Evolutionary conservation across 1,284 basidiomycete genomes (phyloP), one percentile per base, ranked within the genome.

Genomic region (Bondarzewia mesenterica): DNA sequence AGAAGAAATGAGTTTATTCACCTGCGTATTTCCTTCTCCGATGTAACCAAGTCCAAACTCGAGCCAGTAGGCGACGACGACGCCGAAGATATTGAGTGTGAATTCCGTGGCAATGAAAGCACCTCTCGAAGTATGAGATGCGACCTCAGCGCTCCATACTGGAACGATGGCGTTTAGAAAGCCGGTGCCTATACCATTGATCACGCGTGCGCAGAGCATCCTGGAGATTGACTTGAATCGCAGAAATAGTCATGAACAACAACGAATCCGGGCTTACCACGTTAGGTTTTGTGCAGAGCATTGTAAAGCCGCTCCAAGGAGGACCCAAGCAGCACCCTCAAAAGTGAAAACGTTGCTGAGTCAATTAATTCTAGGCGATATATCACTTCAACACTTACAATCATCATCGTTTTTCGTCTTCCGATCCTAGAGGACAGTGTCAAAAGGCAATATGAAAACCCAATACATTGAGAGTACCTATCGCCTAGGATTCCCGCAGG

Each of bases 11-110:
- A 12, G 10, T 18, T 18, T 7, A n/a, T n/a, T 16, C 23, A 72
- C 58, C 48, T 67, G 62, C 14, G 64, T 63, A 22, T 56, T 59
- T 22, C 74, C 74, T 51, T 75, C 71, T 18, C 68, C 71, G 26
- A 75, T 59, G 51, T 73, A 77, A 14, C 70, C 67, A 2, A 76
- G 64, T 2, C 70, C 73, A 55, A 76, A 78, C 54, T 75, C 71
- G 7, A 77, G 63, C 75, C 74, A 78, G 52, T 77, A 77, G 6
- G 75, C 75, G 39, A 76, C 65, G 21, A 74, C 74, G 25, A 78
- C 74, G 29, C 75, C 75, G 42, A 76, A 71, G 49, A 75, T 76
- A 51, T 77, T 77, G 44, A 65, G 56, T 10, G 64, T 68, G 55
- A 67, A 67, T 44, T 67, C 64, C 55, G 59, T 60, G 4, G 65